Base-by-base conservation (phyloP, 2,329 filamentous ascomycete species). In the Macrophomina pseudophaseolina region DNA sequence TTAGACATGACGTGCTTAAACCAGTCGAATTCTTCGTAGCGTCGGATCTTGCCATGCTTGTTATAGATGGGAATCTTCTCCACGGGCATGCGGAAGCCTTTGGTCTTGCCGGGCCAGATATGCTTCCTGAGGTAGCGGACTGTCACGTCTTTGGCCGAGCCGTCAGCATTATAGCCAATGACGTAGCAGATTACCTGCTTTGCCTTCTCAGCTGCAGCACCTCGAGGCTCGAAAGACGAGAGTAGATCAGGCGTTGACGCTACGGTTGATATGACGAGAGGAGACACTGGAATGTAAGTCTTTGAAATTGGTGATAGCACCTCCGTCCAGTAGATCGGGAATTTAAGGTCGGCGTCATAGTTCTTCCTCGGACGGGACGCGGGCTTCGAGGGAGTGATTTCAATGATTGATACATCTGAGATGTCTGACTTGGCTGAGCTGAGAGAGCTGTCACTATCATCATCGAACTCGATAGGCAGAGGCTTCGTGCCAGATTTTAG, bases 271-370 rank as follows among this genome's bases (percentile, higher is more conserved):
- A 66, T 66, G 6, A 66, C 73, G n/a, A 78, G 67, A 23, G 92
- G 85, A 67, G 97, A 94, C 2, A 97, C 90, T 0, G 93, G 85
- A 8, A 95, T 85, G 66, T 91, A 93, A 58, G 88, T 92, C 64
- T 92, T 87, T 0, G 92, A 94, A 3, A 92, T 84, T 1, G 93
- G 91, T 0, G 94, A 97, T 1, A 95, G 83, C 2, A 92, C 90
- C 77, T 99, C 95, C 0, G 91, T 91, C 95, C 95, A 99, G 77
- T 98, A 98, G 60, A 91, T 90, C 1, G 95, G 94, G 70, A 90
- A 95, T 2, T 89, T 87, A 33, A 97, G 83, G 71, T 97, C 93
- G 23, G 85, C 83, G 71, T 97, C 93, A 72, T 90, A 91, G 64
- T 84, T 83, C 67, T 83, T 84, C 32, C 74, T 73, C 12, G 46